Base-by-base conservation (phyloP, 2,329 filamentous ascomycete genomes). In the Pestalotiopsis sp. region DNA sequence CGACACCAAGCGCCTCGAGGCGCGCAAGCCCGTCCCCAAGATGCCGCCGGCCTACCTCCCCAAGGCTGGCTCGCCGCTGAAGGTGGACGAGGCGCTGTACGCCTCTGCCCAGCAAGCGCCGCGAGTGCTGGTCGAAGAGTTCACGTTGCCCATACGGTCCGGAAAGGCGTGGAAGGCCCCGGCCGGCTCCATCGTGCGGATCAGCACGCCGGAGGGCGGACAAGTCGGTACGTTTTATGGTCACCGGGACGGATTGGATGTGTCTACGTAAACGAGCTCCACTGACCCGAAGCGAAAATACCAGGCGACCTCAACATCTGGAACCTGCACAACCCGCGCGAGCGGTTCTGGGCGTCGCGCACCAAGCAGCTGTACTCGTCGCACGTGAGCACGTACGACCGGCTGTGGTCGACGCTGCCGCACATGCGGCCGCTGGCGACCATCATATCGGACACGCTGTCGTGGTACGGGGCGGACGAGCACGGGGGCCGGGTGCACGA, bases 261-360 rank as follows among this genome's bases (percentile, higher is more conserved):
- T 35, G 30, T 35, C 30, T 35, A 9, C 7, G 2, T 35, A 35
- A 4, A 30, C 6, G 11, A 38, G 2, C 3, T 11, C 1, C 2
- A 20, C 30, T n/a, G 22, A 30, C 24, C n/a, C n/a, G 11, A 13
- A 4, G 4, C 17, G 17, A 10, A 17, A 38, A 17, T n/a, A 7
- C n/a, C 20, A 80, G 92, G 92, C 66, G 93, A 96, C 73, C 81
- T 96, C 20, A 97, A 97, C 77, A 86, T 96, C 73, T 97, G 92
- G 92, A 93, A 91, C 73, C 83, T 85, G 4, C 81, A 89, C 70
- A 94, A 96, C 77, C 91, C 92, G 0, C 87, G 92, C 14, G 93
- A 97, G 77, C 85, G 89, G 56, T 93, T 97, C 82, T 97, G 93
- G 93, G 93, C 93, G 1, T 84, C 88, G 1, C 87, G 93, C 48